Conservation (phyloP, 2,329 filamentous ascomycete genomes). For the Curvularia eragrostidis region DNA sequence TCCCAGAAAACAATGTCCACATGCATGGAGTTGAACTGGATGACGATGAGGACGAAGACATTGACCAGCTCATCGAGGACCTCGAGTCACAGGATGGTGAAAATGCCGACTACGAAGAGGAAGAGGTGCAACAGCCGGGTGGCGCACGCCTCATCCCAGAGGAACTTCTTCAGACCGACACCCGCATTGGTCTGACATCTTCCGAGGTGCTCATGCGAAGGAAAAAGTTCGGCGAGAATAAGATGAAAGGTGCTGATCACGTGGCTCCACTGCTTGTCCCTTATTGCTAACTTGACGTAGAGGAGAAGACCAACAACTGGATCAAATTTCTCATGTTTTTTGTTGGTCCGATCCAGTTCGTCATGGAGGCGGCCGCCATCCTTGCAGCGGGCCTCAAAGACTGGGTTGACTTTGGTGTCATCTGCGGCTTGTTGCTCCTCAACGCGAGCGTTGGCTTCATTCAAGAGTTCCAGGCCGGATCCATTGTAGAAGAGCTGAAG, state of each 20-base stretch:
- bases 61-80: constrained; percentile 86
- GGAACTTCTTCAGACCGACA: constrained; percentile 79
- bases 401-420: constrained; percentile 94
- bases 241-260: constrained; percentile 68
- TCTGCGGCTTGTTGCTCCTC: constrained; percentile 80
- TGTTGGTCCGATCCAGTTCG: constrained; percentile 88
- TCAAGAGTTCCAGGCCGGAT: constrained; percentile 88
- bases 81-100: constrained; percentile 82
- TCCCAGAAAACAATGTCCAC: constrained; percentile 11
- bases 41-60: constrained; percentile 81
- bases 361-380: constrained; percentile 85
- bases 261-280: not conserved
- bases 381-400: constrained; percentile 84
- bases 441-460: constrained; percentile 87
- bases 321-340: constrained; percentile 86
- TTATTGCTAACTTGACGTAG: constrained; percentile 46
- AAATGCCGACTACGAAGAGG: constrained; percentile 69
- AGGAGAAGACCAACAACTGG: constrained; percentile 84
- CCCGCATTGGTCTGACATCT: constrained; percentile 73
- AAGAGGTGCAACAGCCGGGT: constrained; percentile 59
- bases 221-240: constrained; percentile 81
- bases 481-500: constrained; percentile 89
- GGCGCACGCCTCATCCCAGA: constrained; percentile 70
- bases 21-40: constrained; percentile 54
- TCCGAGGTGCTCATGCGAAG: constrained; percentile 68